Evolutionary conservation across 2,329 filamentous ascomycete genomes (phyloP), one percentile per base, ranked within the genome.

Genomic region (Aspergillus sp.): DNA sequence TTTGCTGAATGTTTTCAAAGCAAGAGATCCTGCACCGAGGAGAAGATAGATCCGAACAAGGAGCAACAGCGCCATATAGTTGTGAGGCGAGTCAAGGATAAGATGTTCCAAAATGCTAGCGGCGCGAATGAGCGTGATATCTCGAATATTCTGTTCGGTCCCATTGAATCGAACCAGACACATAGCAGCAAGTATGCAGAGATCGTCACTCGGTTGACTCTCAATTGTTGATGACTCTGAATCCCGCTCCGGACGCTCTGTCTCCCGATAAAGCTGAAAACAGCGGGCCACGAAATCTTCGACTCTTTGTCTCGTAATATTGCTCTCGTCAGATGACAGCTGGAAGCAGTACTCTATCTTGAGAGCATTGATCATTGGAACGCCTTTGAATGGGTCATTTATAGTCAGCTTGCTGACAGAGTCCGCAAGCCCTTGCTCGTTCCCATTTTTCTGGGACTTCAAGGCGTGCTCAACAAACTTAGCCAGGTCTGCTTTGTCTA

Each of bases 21-120:
- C 66, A 12, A 66, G 52, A 16, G 64, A 67, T 5, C 63, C 58
- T 16, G 61, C 59, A 13, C 66, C 66, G 8, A 68, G 43, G 27
- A 60, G 51, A 15, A 63, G 46, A 34, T 66, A 66, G 15, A 67
- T 53, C 17, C 63, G 57, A 5, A 66, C 54, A 16, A 69, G 49
- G 11, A 66, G 51, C 16, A 69, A 47, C 4, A 66, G 49, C 5
- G 62, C 58, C 35, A 63, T 52, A 33, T 68, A 69, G 33, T 66
- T 66, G 38, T 68, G 64, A 8, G 61, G 61, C 11, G 63, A 68
- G 36, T 61, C 56, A 13, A 51, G 35, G 5, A 64, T 38, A 5
- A 66, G 48, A 33, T 52, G 51, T 31, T 65, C 60, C 17, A 67
- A 38, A 15, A 67, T 55, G 6, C 45, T 56, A 25, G 55, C 51